Evolutionary conservation across 352 stramenopile genomes (phyloP), one percentile per base, ranked within the genome.

Genomic region (Albugo laibachii): DNA sequence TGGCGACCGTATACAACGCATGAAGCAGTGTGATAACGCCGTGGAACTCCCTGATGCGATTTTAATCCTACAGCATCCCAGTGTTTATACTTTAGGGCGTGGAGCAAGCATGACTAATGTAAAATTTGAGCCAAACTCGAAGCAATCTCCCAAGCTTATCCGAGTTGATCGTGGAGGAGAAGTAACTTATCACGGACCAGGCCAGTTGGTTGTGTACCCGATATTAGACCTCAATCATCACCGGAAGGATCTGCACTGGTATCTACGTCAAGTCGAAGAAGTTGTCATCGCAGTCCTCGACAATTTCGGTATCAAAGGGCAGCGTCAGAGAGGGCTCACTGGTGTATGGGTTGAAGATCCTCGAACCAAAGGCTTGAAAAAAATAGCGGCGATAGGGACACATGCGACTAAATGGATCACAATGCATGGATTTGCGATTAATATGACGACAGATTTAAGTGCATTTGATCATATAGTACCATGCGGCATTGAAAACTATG

Each of bases 101-200:
- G 97, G 81, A 13, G 94, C 64, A 27, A 96, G 56, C 61, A 78
- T 80, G 59, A 59, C 76, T 41, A 68, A 92, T 63, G 61, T 96
- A 53, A 68, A 83, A 57, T 84, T 93, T 55, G 55, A 87, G 53
- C 55, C 79, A 13, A 38, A 66, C 19, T 60, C 62, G 11, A 68
- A 86, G 35, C 24, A 36, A 12, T 56, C 68, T 38, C 44, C 83
- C 44, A 82, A 92, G 59, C 71, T 98, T n/a, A 91, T 97, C 56
- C 69, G 92, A 21, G 89, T 97, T n/a, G 94, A 99, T 61, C 86
- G 96, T n/a, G 96, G 96, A 19, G 96, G 96, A 18, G 92, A 98
- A 68, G 94, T 99, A 15, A 99, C 96, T 11, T 99, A 94, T 65
- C 96, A 99, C 57, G 95, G 94, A 4, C 96, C 95, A 1, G 93